Evolutionary conservation across 106 monocot species (phyloP).

Genomic region (Dendrobium nobile): DNA sequence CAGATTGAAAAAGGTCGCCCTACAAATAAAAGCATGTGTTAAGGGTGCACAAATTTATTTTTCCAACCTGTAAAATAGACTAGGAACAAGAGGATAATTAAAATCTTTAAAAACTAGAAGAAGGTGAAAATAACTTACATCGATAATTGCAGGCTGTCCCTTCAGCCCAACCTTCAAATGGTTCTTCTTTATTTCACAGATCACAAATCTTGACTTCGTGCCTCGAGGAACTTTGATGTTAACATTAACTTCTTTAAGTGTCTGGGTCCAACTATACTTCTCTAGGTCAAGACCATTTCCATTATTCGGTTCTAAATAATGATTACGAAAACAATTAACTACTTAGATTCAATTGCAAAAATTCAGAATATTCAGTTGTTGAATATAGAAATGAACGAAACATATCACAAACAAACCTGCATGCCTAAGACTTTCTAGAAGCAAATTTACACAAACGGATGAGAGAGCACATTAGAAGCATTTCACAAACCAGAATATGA

Average conservation of each 20-base stretch:
- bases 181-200: slow-evolving; percentile 87
- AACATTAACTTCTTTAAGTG: slow-evolving; percentile 72
- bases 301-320: slow-evolving; percentile 60
- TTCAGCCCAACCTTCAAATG: slow-evolving; percentile 87
- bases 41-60: not conserved
- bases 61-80: not conserved
- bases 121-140: slow-evolving; percentile 45
- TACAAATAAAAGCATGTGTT: slow-evolving; percentile 15
- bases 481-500: not conserved
- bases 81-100: not conserved
- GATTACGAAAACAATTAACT: not conserved
- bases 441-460: not conserved
- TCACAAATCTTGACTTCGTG: slow-evolving; percentile 71
- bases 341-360: not conserved
- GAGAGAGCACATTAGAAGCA: not conserved
- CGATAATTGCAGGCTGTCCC: slow-evolving; percentile 75
- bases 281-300: slow-evolving; percentile 93
- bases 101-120: not conserved
- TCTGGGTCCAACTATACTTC: slow-evolving; percentile 87
- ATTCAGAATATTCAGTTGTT: not conserved
- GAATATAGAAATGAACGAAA: not conserved
- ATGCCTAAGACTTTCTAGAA: not conserved
- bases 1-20: slow-evolving; percentile 67
- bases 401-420: not conserved
- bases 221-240: slow-evolving; percentile 70